Conservation (phyloP, 2,329 filamentous ascomycete species). For the Pyricularia pennisetigena region DNA sequence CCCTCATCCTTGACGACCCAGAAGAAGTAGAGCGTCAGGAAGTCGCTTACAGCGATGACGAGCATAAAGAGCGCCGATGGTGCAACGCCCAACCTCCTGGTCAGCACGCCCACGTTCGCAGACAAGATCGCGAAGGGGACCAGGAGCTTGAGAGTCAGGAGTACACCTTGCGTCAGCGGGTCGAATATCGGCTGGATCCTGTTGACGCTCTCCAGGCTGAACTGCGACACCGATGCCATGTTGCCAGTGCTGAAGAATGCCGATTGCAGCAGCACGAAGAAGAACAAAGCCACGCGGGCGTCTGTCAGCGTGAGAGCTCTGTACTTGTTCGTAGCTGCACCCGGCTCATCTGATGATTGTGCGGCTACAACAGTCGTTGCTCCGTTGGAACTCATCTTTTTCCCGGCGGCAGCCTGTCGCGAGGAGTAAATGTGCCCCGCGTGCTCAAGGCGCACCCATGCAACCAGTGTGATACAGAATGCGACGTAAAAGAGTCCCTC, state of each 20-base stretch:
- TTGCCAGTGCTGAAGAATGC: constrained; percentile 97
- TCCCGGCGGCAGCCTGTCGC: constrained; percentile 7
- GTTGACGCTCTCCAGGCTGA: constrained; percentile 82
- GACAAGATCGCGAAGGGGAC: constrained; percentile 90
- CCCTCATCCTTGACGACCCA: constrained; percentile 96
- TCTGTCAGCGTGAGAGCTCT: constrained; percentile 74
- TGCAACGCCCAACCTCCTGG: constrained; percentile 71
- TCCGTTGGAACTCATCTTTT: not conserved
- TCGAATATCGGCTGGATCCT: constrained; percentile 87
- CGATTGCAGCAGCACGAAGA: constrained; percentile 88
- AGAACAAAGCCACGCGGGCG: constrained; percentile 82
- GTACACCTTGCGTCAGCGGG: constrained; percentile 80
- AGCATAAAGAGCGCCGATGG: constrained; percentile 89
- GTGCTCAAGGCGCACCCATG: constrained; percentile 90
- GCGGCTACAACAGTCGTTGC: not conserved
- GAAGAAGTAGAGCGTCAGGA: constrained; percentile 91
- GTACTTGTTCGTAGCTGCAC: constrained; percentile 18
- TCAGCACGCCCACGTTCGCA: constrained; percentile 88
- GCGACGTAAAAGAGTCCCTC: constrained; percentile 93
- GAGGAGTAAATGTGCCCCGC: constrained; percentile 47
- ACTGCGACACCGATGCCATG: constrained; percentile 85
- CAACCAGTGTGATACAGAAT: constrained; percentile 72
- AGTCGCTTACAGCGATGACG: constrained; percentile 83
- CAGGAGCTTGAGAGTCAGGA: constrained; percentile 82
- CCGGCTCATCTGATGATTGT: not conserved